Evolutionary conservation across 1,284 basidiomycete genomes (phyloP), one percentile per base, ranked within the genome.

Genomic region (Sphaerobolus stellatus): DNA sequence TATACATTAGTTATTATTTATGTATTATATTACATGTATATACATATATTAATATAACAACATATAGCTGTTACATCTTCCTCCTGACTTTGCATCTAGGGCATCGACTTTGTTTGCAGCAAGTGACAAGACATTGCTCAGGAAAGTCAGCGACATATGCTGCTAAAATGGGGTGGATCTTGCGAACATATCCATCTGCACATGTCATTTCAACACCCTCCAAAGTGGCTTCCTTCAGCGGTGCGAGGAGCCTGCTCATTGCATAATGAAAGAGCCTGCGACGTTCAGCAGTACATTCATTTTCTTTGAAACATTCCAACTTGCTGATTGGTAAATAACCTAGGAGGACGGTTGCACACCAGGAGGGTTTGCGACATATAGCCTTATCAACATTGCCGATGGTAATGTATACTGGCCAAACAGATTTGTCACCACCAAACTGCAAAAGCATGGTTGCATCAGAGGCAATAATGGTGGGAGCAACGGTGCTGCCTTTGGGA

Each of bases 291-390:
- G 63, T 62, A 0, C 63, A 57, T 14, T 49, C 51, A 1, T 59
- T 49, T 14, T 67, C 52, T 0, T 63, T 14, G 56, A 71, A 73
- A 56, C 69, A 69, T 3, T 72, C 66, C 0, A 78, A 64, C 52
- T 77, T 76, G 1, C 61, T 41, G 0, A 71, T 69, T 2, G 75
- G 72, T 9, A 78, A 53, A 58, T 78, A 78, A 0, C 68, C 75
- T 5, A 79, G 41, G 0, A 79, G 64, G 2, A 76, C 52, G 4
- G 57, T 65, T 2, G 58, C 61, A 3, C 55, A 54, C 1, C 22
- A 18, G 0, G 56, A 59, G 1, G 62, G 59, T 14, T 54, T 24
- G 4, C 50, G 45, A 0, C 62, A 57, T 2, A 60, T 29, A 1
- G 28, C 16, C 41, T 63, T 66, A 4, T 28, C 6, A 8, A 66